Evolutionary conservation across 768 basidiomycete genomes (phyloP).

Genomic region (Tulasnella sp.): DNA sequence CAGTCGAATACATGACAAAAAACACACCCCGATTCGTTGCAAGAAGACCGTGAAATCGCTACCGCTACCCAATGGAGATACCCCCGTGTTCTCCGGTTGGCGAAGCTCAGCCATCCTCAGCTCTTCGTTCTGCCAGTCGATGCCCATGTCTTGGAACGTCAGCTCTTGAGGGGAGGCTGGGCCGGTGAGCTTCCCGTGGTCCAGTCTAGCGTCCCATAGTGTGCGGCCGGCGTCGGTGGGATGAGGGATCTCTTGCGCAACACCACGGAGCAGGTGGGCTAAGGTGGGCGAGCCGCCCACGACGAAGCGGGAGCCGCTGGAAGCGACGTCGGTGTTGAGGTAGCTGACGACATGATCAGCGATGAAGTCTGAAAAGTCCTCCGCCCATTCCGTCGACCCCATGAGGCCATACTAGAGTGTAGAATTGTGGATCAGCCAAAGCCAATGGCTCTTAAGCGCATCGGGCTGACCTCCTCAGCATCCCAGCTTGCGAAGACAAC

Average conservation of each 20-base stretch:
- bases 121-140: conserved; percentile 17
- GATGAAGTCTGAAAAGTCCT: conserved; percentile 81
- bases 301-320: conserved; percentile 48
- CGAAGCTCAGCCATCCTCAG: conserved; percentile 6
- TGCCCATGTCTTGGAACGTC: conserved; percentile 31
- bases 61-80: conserved; percentile 65
- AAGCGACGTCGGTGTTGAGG: conserved; percentile 60
- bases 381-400: conserved; percentile 88
- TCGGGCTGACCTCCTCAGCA: conserved; percentile 43
- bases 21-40: conserved; percentile 59
- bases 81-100: conserved; percentile 25
- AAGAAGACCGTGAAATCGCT: conserved; percentile 91
- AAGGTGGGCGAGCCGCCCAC: conserved; percentile 66
- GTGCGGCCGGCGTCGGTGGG: conserved; percentile 52
- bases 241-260: conserved; percentile 62
- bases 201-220: conserved; percentile 67
- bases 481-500: conserved; percentile 69
- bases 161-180: conserved; percentile 33
- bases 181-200: conserved; percentile 42
- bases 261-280: conserved; percentile 55
- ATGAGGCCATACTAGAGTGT: conserved; percentile 46
- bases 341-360: conserved; percentile 73
- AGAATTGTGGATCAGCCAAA: conserved; percentile 17
- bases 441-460: neutral
- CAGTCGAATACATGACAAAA: conserved; percentile 12